A percentile compares a stretch with the other conserved stretches of the same genome.
Evolutionary conservation across 2,329 filamentous ascomycete genomes (phyloP).

Genomic region (Pseudogymnoascus sp.): DNA sequence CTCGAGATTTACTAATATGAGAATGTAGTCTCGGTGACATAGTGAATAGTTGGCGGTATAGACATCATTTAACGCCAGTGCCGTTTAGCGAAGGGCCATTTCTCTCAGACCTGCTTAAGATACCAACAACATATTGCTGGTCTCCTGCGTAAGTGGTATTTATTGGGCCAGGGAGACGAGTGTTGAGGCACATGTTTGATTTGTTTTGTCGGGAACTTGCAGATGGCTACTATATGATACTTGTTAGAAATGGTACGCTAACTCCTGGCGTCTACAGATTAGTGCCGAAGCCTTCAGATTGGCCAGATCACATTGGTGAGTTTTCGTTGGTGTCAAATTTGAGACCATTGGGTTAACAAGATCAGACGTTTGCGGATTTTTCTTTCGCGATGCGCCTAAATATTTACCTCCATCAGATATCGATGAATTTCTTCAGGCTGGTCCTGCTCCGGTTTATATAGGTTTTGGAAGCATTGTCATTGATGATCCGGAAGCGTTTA

Average conservation of each 20-base stretch:
- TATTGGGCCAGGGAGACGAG: neutral
- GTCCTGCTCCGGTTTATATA: constrained; percentile 20
- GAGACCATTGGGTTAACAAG: neutral
- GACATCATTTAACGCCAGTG: constrained; percentile 33
- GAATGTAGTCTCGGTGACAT: constrained; percentile 58
- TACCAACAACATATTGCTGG: constrained; percentile 21
- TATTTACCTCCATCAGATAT: constrained; percentile 31
- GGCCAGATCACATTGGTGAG: constrained; percentile 52
- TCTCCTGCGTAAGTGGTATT: neutral
- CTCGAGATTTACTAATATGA: neutral
- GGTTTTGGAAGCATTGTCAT: constrained; percentile 23
- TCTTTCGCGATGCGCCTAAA: constrained; percentile 57
- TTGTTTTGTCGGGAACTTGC: constrained; percentile 19
- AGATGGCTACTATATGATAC: constrained; percentile 65
- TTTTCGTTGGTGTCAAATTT: neutral
- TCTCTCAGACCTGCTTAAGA: constrained; percentile 28
- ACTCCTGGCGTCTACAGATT: constrained; percentile 33
- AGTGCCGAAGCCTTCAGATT: constrained; percentile 57
- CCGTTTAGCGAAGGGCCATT: constrained; percentile 31
- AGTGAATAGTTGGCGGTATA: constrained; percentile 38
- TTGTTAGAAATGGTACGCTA: constrained; percentile 40
- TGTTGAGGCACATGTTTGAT: neutral
- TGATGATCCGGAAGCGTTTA: constrained; percentile 30
- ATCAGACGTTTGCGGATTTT: constrained; percentile 61
- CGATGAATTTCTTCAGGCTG: constrained; percentile 16